These are phyloP conservation scores for Grosmannia serpens DNA, from an alignment of 2,329 filamentous ascomycete genomes.

Conservation along the genomic window DNA sequence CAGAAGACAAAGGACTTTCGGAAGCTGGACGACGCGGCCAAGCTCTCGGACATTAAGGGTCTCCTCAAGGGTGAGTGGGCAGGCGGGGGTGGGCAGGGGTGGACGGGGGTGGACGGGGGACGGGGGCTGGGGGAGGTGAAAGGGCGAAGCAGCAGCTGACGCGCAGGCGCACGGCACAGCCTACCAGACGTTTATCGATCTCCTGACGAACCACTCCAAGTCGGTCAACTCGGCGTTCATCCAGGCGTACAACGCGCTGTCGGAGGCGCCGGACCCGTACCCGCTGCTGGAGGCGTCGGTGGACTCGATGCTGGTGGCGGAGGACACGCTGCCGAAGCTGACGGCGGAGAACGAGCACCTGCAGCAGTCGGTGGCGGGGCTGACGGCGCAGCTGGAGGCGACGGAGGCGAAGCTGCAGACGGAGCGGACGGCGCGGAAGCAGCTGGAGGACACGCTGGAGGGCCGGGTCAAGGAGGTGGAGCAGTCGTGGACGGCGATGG, in stretches of 20 bases:
- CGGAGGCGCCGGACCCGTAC: constrained; percentile 93
- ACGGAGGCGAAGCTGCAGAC: constrained; percentile 69
- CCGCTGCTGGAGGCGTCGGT: constrained; percentile 92
- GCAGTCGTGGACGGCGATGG: constrained; percentile 74
- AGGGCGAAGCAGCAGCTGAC: too few species aligned
- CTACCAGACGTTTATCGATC: constrained; percentile 95
- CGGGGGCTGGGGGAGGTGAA: background rate
- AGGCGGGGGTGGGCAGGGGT: background rate
- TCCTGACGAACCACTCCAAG: constrained; percentile 92
- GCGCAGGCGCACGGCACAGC: too few species aligned
- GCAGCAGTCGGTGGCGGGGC: constrained; percentile 62
- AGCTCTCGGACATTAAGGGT: constrained; percentile 78
- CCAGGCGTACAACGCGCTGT: constrained; percentile 83
- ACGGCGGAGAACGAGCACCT: constrained; percentile 80
- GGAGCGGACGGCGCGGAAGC: constrained; percentile 61
- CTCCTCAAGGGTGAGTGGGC: constrained; percentile 61
- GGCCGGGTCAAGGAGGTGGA: constrained; percentile 80
- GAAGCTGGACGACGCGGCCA: constrained; percentile 80
- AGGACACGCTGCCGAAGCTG: constrained; percentile 84
- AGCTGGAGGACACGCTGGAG: constrained; percentile 68
- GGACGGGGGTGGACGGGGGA: background rate
- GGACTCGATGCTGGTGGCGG: constrained; percentile 81
- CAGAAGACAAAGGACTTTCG: constrained; percentile 98
- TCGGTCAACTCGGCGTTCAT: constrained; percentile 86
- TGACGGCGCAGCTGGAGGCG: constrained; percentile 74